Evolutionary conservation across 768 basidiomycete genomes (phyloP).

Genomic region (Mycena filopes): DNA sequence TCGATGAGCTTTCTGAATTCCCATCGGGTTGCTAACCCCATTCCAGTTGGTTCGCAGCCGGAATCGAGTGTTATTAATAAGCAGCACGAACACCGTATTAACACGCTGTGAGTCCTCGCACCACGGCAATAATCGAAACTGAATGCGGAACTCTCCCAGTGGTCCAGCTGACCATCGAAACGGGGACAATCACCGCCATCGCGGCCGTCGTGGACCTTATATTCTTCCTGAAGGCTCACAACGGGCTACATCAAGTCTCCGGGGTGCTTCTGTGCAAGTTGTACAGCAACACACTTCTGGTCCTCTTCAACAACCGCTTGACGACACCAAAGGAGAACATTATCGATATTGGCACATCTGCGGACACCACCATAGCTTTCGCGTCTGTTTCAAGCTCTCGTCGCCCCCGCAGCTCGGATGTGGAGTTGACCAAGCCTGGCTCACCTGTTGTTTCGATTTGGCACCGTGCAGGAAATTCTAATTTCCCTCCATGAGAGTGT

Average conservation of each 20-base stretch:
- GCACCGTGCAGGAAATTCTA: neutral
- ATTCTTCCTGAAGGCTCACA: conserved; percentile 25
- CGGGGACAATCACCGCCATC: conserved; percentile 28
- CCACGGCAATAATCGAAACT: neutral
- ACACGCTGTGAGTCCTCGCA: conserved; percentile 22
- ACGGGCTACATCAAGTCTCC: conserved; percentile 29
- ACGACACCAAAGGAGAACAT: neutral
- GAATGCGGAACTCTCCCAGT: conserved; percentile 15
- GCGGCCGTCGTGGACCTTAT: conserved; percentile 30
- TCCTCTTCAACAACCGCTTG: conserved; percentile 31
- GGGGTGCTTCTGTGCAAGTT: conserved; percentile 31
- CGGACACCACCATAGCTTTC: too few species aligned
- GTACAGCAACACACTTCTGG: conserved; percentile 31
- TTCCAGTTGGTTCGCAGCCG: conserved; percentile 26
- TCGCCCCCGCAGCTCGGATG: too few species aligned
- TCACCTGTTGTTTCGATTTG: conserved; percentile 7
- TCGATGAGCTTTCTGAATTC: neutral
- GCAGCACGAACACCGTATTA: conserved; percentile 18
- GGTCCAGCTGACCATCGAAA: conserved; percentile 30
- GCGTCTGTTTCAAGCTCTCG: too few species aligned
- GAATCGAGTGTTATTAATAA: neutral
- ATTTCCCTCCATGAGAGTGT: too few species aligned
- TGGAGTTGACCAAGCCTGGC: conserved; percentile 2
- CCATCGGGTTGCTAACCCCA: neutral
- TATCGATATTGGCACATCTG: too few species aligned